Percentiles rank a stretch among this genome's conserved stretches.
Conservation (phyloP, 176 grass and related monocot species). For the Bromus sterilis region DNA sequence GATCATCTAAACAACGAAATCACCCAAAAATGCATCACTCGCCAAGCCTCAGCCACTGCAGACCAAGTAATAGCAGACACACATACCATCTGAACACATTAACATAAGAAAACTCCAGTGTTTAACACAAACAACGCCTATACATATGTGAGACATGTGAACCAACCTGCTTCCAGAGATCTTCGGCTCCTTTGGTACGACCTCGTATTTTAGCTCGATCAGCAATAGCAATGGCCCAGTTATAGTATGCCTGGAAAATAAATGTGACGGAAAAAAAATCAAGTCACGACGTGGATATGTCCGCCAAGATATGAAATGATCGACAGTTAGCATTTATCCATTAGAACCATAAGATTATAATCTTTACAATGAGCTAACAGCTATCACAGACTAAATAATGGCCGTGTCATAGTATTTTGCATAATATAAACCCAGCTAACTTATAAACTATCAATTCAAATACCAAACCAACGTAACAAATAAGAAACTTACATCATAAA, state of each 20-base stretch:
- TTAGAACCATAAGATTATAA: background rate
- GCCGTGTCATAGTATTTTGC: background rate
- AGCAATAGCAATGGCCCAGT: constrained; percentile 99
- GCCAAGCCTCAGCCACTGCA: background rate
- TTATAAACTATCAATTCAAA: background rate
- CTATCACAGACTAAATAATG: background rate
- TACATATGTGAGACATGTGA: background rate
- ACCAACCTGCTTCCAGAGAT: constrained; percentile 95
- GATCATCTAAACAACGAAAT: background rate
- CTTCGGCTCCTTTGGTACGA: constrained; percentile 98
- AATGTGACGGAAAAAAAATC: background rate
- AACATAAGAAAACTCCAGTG: background rate
- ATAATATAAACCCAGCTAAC: background rate
- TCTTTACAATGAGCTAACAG: constrained; percentile 12
- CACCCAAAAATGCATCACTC: background rate
- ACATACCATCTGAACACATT: background rate
- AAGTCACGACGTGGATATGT: background rate
- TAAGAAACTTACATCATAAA: constrained; percentile 84
- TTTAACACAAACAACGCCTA: constrained; percentile 4
- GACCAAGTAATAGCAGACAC: constrained; percentile 7
- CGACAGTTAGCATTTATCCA: background rate
- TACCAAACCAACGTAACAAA: background rate
- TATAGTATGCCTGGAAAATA: constrained; percentile 85
- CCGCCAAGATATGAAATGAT: background rate
- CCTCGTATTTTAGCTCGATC: constrained; percentile 98